Percentiles rank a stretch among this genome's conserved stretches.
Conservation (phyloP, 2,329 filamentous ascomycete species). For the Trematosphaeria pertusa region DNA sequence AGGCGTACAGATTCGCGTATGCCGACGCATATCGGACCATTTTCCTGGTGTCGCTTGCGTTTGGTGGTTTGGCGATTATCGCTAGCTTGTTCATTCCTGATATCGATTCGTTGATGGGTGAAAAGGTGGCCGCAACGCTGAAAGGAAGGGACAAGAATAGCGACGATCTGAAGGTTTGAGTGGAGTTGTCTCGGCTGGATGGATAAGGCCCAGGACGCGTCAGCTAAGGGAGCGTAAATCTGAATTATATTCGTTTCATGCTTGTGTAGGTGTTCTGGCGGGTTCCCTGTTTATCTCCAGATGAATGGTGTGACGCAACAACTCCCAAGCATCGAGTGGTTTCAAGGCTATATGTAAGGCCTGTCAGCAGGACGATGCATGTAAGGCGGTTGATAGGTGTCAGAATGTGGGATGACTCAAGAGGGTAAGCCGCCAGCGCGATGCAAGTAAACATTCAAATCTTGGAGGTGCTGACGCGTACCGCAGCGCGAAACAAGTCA, state of each 20-base stretch:
- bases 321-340: too few species aligned
- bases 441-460: too few species aligned
- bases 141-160: slow-evolving; percentile 12
- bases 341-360: too few species aligned
- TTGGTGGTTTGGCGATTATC: slow-evolving; percentile 48
- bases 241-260: neutral
- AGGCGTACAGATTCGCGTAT: slow-evolving; percentile 46
- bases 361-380: too few species aligned
- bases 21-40: slow-evolving; percentile 52
- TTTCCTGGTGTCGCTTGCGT: slow-evolving; percentile 50
- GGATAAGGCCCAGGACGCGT: too few species aligned
- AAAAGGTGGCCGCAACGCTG: slow-evolving; percentile 16
- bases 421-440: too few species aligned
- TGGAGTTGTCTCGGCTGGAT: too few species aligned
- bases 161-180: neutral
- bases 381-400: too few species aligned
- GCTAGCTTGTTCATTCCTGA: slow-evolving; percentile 15
- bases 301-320: neutral
- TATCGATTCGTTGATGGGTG: slow-evolving; percentile 17
- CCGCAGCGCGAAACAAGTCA: too few species aligned
- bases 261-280: too few species aligned
- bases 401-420: too few species aligned
- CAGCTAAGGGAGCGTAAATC: neutral
- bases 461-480: too few species aligned
- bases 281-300: neutral